Base-by-base conservation (phyloP, 169 alveolate genomes). In the Plasmodium coatneyi region DNA sequence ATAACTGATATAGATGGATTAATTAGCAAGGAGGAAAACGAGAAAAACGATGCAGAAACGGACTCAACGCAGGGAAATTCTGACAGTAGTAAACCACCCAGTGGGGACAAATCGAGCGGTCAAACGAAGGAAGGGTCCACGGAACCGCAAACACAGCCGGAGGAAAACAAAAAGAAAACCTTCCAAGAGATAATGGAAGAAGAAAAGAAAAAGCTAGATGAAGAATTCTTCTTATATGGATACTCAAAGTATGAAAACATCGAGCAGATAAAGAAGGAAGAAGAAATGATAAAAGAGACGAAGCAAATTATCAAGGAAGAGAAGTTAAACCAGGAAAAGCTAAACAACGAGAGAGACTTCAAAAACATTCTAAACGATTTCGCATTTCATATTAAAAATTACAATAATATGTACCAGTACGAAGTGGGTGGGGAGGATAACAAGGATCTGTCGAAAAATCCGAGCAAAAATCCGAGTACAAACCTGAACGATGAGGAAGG, bases 131-230 rank as follows among this genome's bases (percentile, higher is more conserved):
- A 41, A 39, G 66, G 22, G 39, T 52, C 78, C 14, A 25, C 36
- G 36, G 30, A 28, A 81, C 19, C 43, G 22, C 34, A 84, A 22
- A n/a, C 10, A 22, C 60, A 14, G 28, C 71, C 39, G 2, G 66
- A 36, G 9, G 84, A 43, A 14, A 79, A 79, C 22, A 86, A 74
- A 28, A 87, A 56, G 25, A 87, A 87, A 80, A 87, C 52, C 14
- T 79, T 87, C 72, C 93, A 78, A 30, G 93, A 87, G 34, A 19
- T 87, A 41, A 87, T 87, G 89, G 93, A 25, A 32, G 93, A 87
- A 79, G 93, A 87, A 80, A 87, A 87, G 81, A 87, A 87, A 87
- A 87, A 87, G 81, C 71, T 87, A 80, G 93, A 87, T 52, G 93
- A 87, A 87, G 93, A 87, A 79, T 87, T 87, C 71, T 87, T 87